Evolutionary conservation across 805 yeast species (phyloP).

Genomic region (Candida maesae): DNA sequence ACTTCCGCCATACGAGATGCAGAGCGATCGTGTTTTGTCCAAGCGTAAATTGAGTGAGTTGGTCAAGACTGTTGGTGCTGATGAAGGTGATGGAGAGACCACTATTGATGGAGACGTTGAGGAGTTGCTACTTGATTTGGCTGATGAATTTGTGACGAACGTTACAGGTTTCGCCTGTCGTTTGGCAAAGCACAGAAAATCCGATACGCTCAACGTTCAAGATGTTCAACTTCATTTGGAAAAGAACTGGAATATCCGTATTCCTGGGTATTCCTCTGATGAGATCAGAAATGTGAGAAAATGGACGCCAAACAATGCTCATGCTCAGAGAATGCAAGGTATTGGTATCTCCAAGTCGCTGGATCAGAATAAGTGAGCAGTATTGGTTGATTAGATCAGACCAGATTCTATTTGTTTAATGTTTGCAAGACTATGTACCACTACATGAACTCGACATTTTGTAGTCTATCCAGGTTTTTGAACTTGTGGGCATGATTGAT

Average conservation of each 20-base stretch:
- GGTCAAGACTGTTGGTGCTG: constrained; percentile 75
- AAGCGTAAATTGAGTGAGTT: constrained; percentile 88
- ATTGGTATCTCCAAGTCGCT: constrained; percentile 62
- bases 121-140: constrained; percentile 83
- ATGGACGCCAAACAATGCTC: constrained; percentile 61
- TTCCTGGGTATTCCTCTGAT: constrained; percentile 91
- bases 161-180: constrained; percentile 94
- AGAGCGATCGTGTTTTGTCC: constrained; percentile 77
- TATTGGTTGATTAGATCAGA: too few relatives aligned
- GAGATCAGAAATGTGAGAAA: constrained; percentile 78
- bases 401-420: not conserved
- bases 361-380: constrained; percentile 28
- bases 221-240: constrained; percentile 92
- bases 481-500: too few relatives aligned
- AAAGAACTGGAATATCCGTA: constrained; percentile 89
- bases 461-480: too few relatives aligned
- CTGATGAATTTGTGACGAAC: constrained; percentile 90
- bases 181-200: constrained; percentile 89
- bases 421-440: not conserved
- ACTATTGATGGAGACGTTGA: constrained; percentile 94
- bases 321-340: constrained; percentile 63
- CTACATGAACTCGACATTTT: too few relatives aligned
- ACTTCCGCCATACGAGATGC: constrained; percentile 79
- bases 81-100: constrained; percentile 89
- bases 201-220: constrained; percentile 79